Percentiles rank a stretch among this genome's conserved stretches.
These are phyloP conservation scores for Macrotyloma uniflorum DNA, from an alignment of 306 rosid species.

Conservation along the genomic window DNA sequence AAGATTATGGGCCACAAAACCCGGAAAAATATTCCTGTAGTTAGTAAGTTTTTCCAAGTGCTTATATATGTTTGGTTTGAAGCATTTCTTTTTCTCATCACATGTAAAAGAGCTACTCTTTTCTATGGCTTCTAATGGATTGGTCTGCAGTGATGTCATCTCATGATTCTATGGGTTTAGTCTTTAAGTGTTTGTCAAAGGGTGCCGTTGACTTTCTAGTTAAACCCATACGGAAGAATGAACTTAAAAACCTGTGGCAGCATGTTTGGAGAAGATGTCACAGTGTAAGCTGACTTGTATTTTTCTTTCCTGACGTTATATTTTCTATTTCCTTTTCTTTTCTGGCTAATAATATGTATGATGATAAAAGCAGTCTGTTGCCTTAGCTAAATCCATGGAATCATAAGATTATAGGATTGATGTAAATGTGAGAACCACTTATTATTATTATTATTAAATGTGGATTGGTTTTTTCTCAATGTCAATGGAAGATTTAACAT, in stretches of 20 bases:
- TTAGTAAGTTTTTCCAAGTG: conserved; percentile 69
- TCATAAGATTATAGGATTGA: neutral
- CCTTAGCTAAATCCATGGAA: conserved; percentile 10
- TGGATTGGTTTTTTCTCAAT: conserved; percentile 7
- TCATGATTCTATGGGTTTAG: conserved; percentile 93
- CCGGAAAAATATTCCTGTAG: conserved; percentile 79
- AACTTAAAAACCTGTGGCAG: conserved; percentile 98
- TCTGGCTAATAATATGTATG: neutral
- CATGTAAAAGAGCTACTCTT: conserved; percentile 44
- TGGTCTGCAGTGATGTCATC: conserved; percentile 97
- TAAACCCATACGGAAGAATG: conserved; percentile 96
- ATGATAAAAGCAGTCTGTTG: conserved; percentile 15
- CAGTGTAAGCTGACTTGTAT: conserved; percentile 67
- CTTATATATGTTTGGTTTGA: conserved; percentile 32
- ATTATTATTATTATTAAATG: neutral
- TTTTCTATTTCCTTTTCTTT: conserved; percentile 24
- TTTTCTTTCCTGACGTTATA: conserved; percentile 12
- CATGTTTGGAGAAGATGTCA: conserved; percentile 99
- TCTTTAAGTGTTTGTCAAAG: conserved; percentile 95
- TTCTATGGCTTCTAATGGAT: conserved; percentile 53
- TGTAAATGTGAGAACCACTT: conserved; percentile 4
- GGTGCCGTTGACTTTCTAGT: conserved; percentile 97
- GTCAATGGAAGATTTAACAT: neutral
- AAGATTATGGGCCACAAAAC: conserved; percentile 87
- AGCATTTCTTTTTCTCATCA: conserved; percentile 46